These are phyloP conservation scores for Fusarium nodosum DNA, from an alignment of 2,329 filamentous ascomycete genomes.

Conservation along the genomic window DNA sequence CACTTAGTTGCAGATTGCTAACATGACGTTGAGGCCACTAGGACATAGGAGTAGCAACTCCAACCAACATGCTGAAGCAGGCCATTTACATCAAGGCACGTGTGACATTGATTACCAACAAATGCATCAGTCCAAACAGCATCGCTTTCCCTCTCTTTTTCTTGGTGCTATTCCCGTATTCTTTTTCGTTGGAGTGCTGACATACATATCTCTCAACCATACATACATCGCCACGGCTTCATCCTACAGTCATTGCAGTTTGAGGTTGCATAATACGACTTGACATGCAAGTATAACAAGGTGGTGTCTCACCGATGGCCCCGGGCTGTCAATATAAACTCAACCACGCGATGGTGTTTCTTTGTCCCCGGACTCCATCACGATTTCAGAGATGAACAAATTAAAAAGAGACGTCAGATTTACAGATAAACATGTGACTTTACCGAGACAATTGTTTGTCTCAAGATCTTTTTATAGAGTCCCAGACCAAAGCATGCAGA, in stretches of 20 bases:
- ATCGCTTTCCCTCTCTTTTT: neutral
- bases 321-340: constrained; percentile 2
- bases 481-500: constrained; percentile 5
- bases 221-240: constrained; percentile 41
- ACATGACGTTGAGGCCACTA: neutral
- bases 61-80: neutral
- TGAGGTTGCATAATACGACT: constrained; percentile 20
- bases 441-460: constrained; percentile 9
- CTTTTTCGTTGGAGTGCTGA: neutral
- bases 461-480: constrained; percentile 1
- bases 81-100: neutral
- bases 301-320: constrained; percentile 24
- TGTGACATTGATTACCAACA: neutral
- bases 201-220: constrained; percentile 11
- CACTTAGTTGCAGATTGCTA: neutral
- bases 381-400: neutral
- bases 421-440: neutral
- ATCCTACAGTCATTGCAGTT: constrained; percentile 4
- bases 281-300: constrained; percentile 7
- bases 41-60: too few relatives aligned
- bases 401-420: constrained; percentile 1
- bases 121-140: neutral
- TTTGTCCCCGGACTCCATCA: neutral
- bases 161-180: neutral
- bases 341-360: neutral